Percentiles rank a stretch among this genome's conserved stretches.
Evolutionary conservation across 1,284 basidiomycete species (phyloP).

Genomic region (Ceratorhiza oryzae-sativae): DNA sequence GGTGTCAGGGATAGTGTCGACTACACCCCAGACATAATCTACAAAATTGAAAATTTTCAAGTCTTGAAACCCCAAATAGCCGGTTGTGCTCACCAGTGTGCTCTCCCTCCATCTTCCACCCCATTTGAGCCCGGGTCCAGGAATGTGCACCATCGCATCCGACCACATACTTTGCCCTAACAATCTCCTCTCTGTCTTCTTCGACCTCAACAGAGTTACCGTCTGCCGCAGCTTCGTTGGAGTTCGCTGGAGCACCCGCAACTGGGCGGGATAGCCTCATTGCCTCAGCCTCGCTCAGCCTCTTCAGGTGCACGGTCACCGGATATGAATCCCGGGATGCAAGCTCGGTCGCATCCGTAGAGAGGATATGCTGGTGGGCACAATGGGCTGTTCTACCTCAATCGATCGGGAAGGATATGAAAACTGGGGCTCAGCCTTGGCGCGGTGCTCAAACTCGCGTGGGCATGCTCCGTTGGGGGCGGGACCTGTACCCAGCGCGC

Average conservation of each 20-base stretch:
- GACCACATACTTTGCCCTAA: slow-evolving; percentile 67
- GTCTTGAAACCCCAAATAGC: slow-evolving; percentile 10
- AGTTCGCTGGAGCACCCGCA: slow-evolving; percentile 25
- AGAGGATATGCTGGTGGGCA: slow-evolving; percentile 63
- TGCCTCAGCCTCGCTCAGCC: slow-evolving; percentile 34
- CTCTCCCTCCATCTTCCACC: slow-evolving; percentile 78
- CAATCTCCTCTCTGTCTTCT: slow-evolving; percentile 53
- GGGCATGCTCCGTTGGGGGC: slow-evolving; percentile 32
- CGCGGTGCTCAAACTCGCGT: slow-evolving; percentile 29
- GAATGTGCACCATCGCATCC: slow-evolving; percentile 81
- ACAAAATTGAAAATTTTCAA: neutral
- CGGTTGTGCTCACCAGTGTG: slow-evolving; percentile 60
- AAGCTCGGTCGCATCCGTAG: slow-evolving; percentile 54
- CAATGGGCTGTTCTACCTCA: slow-evolving; percentile 64
- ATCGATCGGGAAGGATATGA: slow-evolving; percentile 46
- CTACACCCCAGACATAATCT: slow-evolving; percentile 81
- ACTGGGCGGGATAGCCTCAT: slow-evolving; percentile 26
- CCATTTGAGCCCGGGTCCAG: slow-evolving; percentile 76
- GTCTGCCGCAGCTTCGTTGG: slow-evolving; percentile 34
- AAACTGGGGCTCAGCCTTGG: slow-evolving; percentile 14
- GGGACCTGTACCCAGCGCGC: slow-evolving; percentile 50
- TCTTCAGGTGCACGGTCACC: slow-evolving; percentile 57
- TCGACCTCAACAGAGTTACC: slow-evolving; percentile 43
- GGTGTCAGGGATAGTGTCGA: slow-evolving; percentile 73
- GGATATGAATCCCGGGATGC: slow-evolving; percentile 60